Conservation (phyloP, 1,284 basidiomycete species). For the Tilletia caries region DNA sequence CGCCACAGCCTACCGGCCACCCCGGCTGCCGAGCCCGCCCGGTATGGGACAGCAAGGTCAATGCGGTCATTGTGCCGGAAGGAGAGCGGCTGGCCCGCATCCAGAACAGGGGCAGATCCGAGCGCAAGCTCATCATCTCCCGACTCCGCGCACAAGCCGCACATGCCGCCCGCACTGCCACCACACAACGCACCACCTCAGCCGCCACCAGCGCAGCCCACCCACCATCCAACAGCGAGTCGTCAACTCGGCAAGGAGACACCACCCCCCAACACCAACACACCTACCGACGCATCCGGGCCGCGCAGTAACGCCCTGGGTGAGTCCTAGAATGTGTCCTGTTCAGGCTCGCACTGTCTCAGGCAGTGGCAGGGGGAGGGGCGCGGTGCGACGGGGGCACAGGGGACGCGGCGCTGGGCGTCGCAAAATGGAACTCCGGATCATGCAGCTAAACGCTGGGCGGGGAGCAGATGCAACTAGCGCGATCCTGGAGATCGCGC, state of each 20-base stretch:
- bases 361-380: neutral
- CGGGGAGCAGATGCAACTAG: neutral
- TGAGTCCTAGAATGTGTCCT: neutral
- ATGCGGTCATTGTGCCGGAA: constrained; percentile 7
- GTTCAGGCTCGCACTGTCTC: too few relatives aligned
- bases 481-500: neutral
- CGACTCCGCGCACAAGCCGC: neutral
- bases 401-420: neutral
- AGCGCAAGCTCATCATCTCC: neutral
- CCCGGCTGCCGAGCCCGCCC: neutral
- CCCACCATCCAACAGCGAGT: too few relatives aligned
- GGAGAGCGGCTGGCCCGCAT: neutral
- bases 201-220: too few relatives aligned
- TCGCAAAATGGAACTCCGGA: neutral
- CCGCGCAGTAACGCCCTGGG: neutral
- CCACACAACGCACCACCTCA: too few relatives aligned
- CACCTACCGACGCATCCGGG: neutral
- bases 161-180: too few relatives aligned
- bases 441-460: constrained; percentile 2
- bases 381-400: neutral
- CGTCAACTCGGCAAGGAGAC: too few relatives aligned
- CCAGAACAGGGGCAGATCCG: neutral
- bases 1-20: neutral
- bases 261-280: neutral
- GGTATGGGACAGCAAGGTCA: neutral